Evolutionary conservation across 331 rosid species (phyloP), one percentile per base, ranked within the genome.

Genomic region (Saraca asoca): DNA sequence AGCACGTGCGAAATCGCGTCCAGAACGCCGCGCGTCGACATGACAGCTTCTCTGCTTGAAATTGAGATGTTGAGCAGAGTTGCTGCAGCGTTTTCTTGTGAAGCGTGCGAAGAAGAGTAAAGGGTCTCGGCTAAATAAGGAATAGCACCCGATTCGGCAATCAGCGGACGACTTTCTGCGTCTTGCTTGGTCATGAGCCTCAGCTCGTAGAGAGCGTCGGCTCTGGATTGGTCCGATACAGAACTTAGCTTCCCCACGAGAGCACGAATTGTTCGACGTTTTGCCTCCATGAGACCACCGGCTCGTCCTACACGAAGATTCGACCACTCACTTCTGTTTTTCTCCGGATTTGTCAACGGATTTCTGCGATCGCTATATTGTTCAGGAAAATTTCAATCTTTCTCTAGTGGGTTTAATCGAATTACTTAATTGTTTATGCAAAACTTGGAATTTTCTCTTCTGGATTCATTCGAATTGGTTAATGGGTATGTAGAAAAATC

Each of bases 71-170:
- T 94, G 18, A 94, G 84, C 9, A 94, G 88, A 0, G 95, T 81
- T 9, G 97, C 95, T 1, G 99, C 85, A 31, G 97, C 99, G 88
- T 90, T 82, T 6, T 89, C 95, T 46, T 94, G 99, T 0, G 85
- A 59, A 35, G 62, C 37, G 72, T 78, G 85, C 0, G 97, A 85
- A 11, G 87, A 46, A 1, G 96, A 80, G 14, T 76, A 86, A 13
- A 94, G 96, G n/a, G 87, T 68, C 43, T 94, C 97, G 0, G 91
- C 80, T 0, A 94, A 58, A 60, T 70, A 94, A 0, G 98, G 96
- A 10, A 94, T 79, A 0, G 97, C 95, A 2, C 86, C 95, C 5
- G 87, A 75, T 8, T 85, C 89, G 14, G 89, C 85, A 5, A 94
- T 87, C 0, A 94, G 9, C 15, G 96, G 78, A 14, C 99, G 97